A percentile compares a stretch with the other conserved stretches of the same genome.
These are phyloP conservation scores for Jackrogersella minutella DNA, from an alignment of 495 filamentous ascomycete genomes.

Conservation along the genomic window DNA sequence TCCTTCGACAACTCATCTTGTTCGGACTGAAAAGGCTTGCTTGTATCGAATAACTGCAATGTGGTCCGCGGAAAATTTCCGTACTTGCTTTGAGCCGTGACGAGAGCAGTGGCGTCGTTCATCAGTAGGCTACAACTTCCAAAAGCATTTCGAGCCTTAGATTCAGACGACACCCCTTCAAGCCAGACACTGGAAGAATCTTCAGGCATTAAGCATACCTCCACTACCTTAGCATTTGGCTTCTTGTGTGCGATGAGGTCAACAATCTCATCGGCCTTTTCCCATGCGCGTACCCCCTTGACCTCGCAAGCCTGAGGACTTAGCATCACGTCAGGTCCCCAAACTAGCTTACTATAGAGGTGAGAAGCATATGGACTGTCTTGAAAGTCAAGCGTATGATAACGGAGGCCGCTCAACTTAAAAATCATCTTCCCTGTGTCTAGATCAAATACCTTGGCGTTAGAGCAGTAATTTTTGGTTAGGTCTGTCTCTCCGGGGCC, in stretches of 20 bases:
- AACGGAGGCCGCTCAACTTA: background rate
- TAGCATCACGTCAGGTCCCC: background rate
- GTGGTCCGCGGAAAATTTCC: too few relatives aligned
- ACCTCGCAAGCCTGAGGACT: too few relatives aligned
- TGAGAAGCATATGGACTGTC: background rate
- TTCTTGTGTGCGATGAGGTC: background rate
- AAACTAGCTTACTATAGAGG: background rate
- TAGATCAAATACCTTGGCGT: background rate
- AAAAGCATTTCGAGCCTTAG: background rate
- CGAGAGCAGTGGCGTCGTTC: too few relatives aligned
- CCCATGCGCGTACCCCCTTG: too few relatives aligned
- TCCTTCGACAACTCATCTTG: too few relatives aligned
- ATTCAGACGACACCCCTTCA: background rate
- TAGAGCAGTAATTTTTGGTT: too few relatives aligned
- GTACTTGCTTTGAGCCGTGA: too few relatives aligned
- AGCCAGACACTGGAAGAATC: background rate
- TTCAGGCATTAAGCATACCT: background rate
- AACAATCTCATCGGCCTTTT: background rate
- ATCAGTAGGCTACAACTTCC: too few relatives aligned
- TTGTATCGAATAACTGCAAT: too few relatives aligned
- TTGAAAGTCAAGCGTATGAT: background rate
- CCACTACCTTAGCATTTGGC: background rate
- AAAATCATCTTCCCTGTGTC: background rate
- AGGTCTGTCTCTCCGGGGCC: too few relatives aligned
- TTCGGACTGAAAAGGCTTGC: too few relatives aligned